phyloP scores from a whole-genome alignment of 495 filamentous ascomycete genomes.

The Neurospora sp. region DNA sequence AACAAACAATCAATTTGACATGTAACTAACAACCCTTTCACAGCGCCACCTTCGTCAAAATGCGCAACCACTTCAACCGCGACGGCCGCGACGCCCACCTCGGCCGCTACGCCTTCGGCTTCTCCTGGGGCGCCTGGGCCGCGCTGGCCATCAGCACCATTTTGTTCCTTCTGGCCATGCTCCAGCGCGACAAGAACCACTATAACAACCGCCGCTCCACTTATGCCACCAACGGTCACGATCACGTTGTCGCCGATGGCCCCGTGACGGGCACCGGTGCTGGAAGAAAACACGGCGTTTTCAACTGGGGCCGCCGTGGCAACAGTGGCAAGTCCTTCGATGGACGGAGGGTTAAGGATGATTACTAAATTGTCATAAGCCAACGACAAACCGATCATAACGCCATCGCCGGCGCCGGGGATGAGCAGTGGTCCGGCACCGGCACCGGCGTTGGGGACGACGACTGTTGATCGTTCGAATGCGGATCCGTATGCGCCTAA shows the following conservation, averaged over 20 bases:
- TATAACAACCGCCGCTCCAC: background rate
- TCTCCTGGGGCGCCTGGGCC: conserved; percentile 72
- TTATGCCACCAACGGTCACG: background rate
- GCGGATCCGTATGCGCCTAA: background rate
- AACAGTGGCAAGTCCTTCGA: conserved; percentile 35
- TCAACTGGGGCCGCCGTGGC: conserved; percentile 19
- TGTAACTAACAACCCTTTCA: background rate
- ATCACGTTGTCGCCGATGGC: background rate
- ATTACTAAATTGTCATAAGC: conserved; percentile 29
- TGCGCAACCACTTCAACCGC: conserved; percentile 56
- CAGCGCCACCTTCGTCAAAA: conserved; percentile 58
- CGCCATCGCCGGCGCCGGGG: background rate
- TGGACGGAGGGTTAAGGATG: conserved; percentile 52
- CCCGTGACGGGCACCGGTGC: background rate
- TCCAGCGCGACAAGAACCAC: conserved; percentile 3
- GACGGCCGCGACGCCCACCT: conserved; percentile 49
- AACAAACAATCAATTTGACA: background rate
- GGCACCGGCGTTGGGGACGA: background rate
- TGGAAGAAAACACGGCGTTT: background rate
- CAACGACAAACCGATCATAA: background rate
- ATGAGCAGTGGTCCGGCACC: background rate
- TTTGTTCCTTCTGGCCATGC: conserved; percentile 53
- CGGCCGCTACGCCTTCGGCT: conserved; percentile 67
- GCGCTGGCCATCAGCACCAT: conserved; percentile 60
- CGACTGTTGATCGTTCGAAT: background rate